These are phyloP conservation scores for Plasmodiophora brassicae DNA, from an alignment of 208 protist genomes.

Conservation along the genomic window DNA sequence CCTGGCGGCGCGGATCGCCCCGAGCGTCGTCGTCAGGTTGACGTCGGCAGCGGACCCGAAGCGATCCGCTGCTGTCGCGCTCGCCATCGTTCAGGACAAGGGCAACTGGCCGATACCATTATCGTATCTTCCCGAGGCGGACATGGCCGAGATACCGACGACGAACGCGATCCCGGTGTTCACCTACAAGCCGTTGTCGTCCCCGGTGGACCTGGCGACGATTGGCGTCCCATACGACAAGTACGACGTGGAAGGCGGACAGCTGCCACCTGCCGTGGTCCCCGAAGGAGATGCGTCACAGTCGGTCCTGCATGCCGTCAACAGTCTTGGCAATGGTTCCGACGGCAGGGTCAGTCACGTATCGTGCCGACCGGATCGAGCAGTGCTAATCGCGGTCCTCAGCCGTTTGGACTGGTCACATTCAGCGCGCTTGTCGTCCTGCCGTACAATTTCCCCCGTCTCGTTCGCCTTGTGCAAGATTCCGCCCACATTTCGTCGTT, in stretches of 20 bases:
- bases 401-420: neutral
- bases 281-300: neutral
- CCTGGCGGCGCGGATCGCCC: neutral
- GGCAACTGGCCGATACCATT: constrained; percentile 13
- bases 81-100: constrained; percentile 11
- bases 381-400: too few species aligned
- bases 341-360: too few species aligned
- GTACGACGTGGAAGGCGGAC: neutral
- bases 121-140: neutral
- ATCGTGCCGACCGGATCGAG: too few species aligned
- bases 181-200: neutral
- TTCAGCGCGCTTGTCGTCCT: neutral
- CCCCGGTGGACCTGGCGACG: neutral
- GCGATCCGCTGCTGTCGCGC: neutral
- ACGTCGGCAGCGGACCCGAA: neutral
- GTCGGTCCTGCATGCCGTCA: neutral
- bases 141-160: neutral
- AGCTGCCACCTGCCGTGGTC: neutral
- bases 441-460: neutral
- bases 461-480: neutral
- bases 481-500: neutral
- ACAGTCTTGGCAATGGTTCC: constrained; percentile 1
- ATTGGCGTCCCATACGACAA: neutral
- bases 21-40: neutral
- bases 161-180: neutral